These are phyloP conservation scores for Gymnopilus dilepis DNA, from an alignment of 768 basidiomycete genomes.

Conservation along the genomic window DNA sequence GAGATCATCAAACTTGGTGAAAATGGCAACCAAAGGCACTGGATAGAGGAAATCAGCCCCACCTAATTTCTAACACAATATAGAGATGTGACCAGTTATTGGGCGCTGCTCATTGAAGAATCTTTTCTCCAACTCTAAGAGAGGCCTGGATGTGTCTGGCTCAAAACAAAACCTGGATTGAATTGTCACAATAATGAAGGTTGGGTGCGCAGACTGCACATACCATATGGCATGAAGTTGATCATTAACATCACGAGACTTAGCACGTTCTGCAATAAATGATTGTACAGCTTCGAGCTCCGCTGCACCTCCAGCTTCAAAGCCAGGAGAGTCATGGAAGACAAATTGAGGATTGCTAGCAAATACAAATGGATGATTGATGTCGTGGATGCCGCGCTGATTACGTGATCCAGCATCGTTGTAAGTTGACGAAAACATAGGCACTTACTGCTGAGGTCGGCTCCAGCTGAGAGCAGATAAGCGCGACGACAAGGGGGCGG, in stretches of 20 bases:
- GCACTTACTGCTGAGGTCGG: conserved; percentile 17
- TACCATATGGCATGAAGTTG: conserved; percentile 47
- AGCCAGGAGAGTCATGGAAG: conserved; percentile 48
- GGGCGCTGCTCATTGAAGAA: conserved; percentile 35
- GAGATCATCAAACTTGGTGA: conserved; percentile 43
- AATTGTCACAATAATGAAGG: background rate
- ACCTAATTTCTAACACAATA: background rate
- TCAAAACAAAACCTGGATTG: conserved; percentile 43
- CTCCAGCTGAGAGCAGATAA: conserved; percentile 14
- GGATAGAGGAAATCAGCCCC: background rate
- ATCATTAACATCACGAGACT: conserved; percentile 21
- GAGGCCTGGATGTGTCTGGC: conserved; percentile 30
- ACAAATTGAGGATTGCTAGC: conserved; percentile 37
- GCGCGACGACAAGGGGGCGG: background rate
- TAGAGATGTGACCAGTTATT: conserved; percentile 26
- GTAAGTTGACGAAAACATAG: background rate
- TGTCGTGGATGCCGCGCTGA: conserved; percentile 41
- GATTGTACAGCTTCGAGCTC: conserved; percentile 34
- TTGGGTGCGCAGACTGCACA: background rate
- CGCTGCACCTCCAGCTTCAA: conserved; percentile 38
- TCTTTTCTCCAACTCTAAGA: conserved; percentile 32
- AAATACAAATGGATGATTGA: conserved; percentile 36
- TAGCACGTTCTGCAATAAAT: conserved; percentile 36
- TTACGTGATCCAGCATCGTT: background rate
- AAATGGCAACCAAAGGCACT: conserved; percentile 46